These are phyloP conservation scores for Alnus rubra DNA, from an alignment of 306 rosid species.

Conservation along the genomic window DNA sequence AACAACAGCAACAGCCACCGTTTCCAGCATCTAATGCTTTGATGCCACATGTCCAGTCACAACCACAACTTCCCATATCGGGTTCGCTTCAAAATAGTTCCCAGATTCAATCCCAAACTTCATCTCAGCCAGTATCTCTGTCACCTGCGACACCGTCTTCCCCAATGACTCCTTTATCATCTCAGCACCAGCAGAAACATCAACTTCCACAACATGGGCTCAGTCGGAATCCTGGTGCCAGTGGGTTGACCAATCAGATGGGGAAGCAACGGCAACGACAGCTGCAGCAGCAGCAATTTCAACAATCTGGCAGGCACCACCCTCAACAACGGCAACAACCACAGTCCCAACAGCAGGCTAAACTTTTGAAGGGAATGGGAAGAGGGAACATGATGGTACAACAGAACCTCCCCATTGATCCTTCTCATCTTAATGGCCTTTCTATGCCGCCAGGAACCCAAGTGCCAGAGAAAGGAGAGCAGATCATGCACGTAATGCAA, in stretches of 20 bases:
- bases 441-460: slow-evolving; percentile 75
- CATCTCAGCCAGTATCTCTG: slow-evolving; percentile 63
- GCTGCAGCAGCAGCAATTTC: slow-evolving; percentile 62
- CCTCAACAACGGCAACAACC: slow-evolving; percentile 75
- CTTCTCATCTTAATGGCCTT: slow-evolving; percentile 76
- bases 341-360: slow-evolving; percentile 81
- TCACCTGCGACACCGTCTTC: slow-evolving; percentile 66
- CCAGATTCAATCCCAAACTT: slow-evolving; percentile 64
- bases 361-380: slow-evolving; percentile 77
- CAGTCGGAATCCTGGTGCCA: slow-evolving; percentile 64
- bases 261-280: slow-evolving; percentile 77
- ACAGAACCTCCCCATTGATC: slow-evolving; percentile 69
- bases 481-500: slow-evolving; percentile 67
- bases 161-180: slow-evolving; percentile 63
- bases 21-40: slow-evolving; percentile 66
- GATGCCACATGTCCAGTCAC: slow-evolving; percentile 65
- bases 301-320: slow-evolving; percentile 85
- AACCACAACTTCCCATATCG: slow-evolving; percentile 69
- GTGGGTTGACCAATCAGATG: slow-evolving; percentile 65
- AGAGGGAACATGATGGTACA: slow-evolving; percentile 65
- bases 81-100: slow-evolving; percentile 66
- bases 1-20: slow-evolving; percentile 51
- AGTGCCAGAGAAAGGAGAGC: slow-evolving; percentile 88
- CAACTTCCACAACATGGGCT: slow-evolving; percentile 78
- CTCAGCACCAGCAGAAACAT: slow-evolving; percentile 91